These are phyloP conservation scores for Hyphodiscus sp. DNA, from an alignment of 2,329 filamentous ascomycete genomes.

Conservation along the genomic window DNA sequence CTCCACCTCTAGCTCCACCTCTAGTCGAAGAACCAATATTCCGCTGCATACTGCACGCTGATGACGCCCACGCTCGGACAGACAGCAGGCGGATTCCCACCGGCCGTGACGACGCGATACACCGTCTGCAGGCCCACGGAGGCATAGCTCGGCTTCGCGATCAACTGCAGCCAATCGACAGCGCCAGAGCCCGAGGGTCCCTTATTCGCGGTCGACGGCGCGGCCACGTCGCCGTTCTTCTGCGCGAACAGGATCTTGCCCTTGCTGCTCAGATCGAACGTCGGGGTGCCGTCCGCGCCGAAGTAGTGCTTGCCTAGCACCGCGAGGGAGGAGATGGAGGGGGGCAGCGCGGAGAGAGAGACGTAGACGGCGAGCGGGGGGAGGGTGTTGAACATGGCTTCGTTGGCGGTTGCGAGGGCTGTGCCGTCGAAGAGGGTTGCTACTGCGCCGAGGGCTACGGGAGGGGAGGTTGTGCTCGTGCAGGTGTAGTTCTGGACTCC, in stretches of 20 bases:
- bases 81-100: slow-evolving; percentile 15
- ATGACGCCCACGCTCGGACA: slow-evolving; percentile 15
- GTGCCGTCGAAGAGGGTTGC: slow-evolving; percentile 30
- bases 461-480: slow-evolving; percentile 10
- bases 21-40: slow-evolving; percentile 26
- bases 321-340: slow-evolving; percentile 4
- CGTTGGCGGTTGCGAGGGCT: slow-evolving; percentile 14
- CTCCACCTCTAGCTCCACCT: too few species aligned
- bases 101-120: slow-evolving; percentile 28
- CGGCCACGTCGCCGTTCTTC: slow-evolving; percentile 19
- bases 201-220: slow-evolving; percentile 17
- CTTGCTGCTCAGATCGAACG: slow-evolving; percentile 22
- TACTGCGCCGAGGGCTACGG: slow-evolving; percentile 24
- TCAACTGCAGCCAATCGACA: slow-evolving; percentile 26
- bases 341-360: slow-evolving; percentile 7
- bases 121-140: slow-evolving; percentile 19
- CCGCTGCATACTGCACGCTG: slow-evolving; percentile 23
- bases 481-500: slow-evolving; percentile 31
- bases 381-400: slow-evolving; percentile 12
- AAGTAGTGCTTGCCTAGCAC: slow-evolving; percentile 28
- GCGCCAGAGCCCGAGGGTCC: slow-evolving; percentile 25
- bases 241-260: slow-evolving; percentile 16
- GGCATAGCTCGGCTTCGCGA: slow-evolving; percentile 16
- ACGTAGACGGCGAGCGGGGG: slow-evolving; percentile 18
- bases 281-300: slow-evolving; percentile 20